Evolutionary conservation across 768 basidiomycete species (phyloP).

Genomic region (Suillus alpinus): DNA sequence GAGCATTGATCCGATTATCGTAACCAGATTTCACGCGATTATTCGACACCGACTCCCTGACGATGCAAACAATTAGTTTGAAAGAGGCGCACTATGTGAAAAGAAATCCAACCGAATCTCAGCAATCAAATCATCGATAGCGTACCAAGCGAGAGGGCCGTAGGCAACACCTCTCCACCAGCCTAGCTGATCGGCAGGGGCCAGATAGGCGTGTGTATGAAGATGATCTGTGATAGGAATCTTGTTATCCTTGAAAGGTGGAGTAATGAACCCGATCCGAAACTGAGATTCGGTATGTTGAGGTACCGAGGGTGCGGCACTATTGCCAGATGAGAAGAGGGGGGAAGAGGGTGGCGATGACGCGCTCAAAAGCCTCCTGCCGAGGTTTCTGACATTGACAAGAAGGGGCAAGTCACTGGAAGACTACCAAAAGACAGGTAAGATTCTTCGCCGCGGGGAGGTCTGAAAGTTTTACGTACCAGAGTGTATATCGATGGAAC

Average conservation of each 20-base stretch:
- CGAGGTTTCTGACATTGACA: slow-evolving; percentile 56
- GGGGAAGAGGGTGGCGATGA: slow-evolving; percentile 39
- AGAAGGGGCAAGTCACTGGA: slow-evolving; percentile 75
- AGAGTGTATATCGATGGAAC: slow-evolving; percentile 76
- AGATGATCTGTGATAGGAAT: slow-evolving; percentile 80
- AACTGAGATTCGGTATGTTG: slow-evolving; percentile 38
- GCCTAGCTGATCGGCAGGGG: slow-evolving; percentile 60
- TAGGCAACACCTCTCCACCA: slow-evolving; percentile 75
- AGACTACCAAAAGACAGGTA: slow-evolving; percentile 42
- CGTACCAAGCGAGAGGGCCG: slow-evolving; percentile 69
- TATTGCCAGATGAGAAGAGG: slow-evolving; percentile 12
- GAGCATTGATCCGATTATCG: slow-evolving; percentile 51
- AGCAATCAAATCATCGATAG: slow-evolving; percentile 74
- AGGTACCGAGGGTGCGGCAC: slow-evolving; percentile 25
- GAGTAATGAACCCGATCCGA: slow-evolving; percentile 75
- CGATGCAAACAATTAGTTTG: slow-evolving; percentile 2
- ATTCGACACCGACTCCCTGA: slow-evolving; percentile 70
- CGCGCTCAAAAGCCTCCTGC: slow-evolving; percentile 52
- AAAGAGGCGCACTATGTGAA: slow-evolving; percentile 5
- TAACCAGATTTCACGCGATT: slow-evolving; percentile 83
- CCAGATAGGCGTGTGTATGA: slow-evolving; percentile 72
- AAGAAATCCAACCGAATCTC: slow-evolving; percentile 63
- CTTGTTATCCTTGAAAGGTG: slow-evolving; percentile 73
- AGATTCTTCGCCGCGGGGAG: slow-evolving; percentile 7
- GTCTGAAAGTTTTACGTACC: slow-evolving; percentile 37